Evolutionary conservation across 352 stramenopile genomes (phyloP).

Genomic region (Salisapilia sapeloensis): DNA sequence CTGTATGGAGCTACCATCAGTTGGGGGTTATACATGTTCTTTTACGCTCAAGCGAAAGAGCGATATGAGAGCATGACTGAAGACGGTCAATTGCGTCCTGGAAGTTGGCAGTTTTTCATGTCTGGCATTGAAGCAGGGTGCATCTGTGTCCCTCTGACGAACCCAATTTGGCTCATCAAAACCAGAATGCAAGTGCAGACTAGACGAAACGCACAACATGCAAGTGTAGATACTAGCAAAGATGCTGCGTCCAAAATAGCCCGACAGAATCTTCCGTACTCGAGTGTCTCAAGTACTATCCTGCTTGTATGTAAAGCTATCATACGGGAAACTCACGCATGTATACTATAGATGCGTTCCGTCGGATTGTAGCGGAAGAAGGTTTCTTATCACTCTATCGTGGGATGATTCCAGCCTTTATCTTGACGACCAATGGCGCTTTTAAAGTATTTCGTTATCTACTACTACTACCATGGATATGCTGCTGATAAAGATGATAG

Average conservation of each 20-base stretch:
- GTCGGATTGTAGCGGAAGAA: conserved; percentile 91
- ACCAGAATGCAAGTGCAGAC: conserved; percentile 90
- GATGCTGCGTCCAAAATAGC: conserved; percentile 29
- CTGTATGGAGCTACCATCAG: conserved; percentile 89
- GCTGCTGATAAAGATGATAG: no score
- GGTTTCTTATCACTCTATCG: conserved; percentile 90
- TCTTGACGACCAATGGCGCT: conserved; percentile 93
- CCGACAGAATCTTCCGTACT: conserved; percentile 47
- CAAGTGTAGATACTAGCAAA: conserved; percentile 29
- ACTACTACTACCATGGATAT: no score
- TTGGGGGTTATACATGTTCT: conserved; percentile 97
- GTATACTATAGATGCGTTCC: conserved; percentile 64
- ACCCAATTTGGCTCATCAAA: conserved; percentile 98
- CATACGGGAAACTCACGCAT: background rate
- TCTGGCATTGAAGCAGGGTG: conserved; percentile 58
- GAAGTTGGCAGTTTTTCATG: conserved; percentile 72
- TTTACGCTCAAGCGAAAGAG: conserved; percentile 94
- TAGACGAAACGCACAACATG: no score
- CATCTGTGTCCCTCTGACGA: conserved; percentile 93
- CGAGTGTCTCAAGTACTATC: conserved; percentile 29
- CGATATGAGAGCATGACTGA: conserved; percentile 56
- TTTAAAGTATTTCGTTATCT: conserved; percentile 58
- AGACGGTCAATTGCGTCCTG: conserved; percentile 35
- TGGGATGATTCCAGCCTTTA: conserved; percentile 86
- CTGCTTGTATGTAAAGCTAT: conserved; percentile 1